Base-by-base conservation (phyloP, 1,284 basidiomycete genomes). In the Bjerkandera adusta region DNA sequence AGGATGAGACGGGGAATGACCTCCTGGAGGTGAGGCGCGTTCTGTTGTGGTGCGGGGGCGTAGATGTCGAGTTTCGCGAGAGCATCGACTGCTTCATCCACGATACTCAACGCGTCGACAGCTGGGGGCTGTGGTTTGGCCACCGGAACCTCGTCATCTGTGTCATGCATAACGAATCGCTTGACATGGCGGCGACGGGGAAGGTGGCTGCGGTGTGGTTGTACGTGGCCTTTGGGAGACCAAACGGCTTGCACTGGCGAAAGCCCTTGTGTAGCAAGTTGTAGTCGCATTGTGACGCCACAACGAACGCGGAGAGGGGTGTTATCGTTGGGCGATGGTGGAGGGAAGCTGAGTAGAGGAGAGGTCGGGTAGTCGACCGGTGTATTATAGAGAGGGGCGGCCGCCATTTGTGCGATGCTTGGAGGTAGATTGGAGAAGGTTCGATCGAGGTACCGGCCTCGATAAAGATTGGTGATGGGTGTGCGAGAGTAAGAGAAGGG, bases 171-270 rank as follows among this genome's bases (percentile, higher is more conserved):
- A n/a, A 51, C 49, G 43, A 61, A 51, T 43, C 59, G 55, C 37
- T 57, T 52, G 10, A 48, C 49, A 37, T 60, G 60, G 41, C 62
- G 58, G 18, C 60, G 47, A 46, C 61, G 58, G 16, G 62, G 62
- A 24, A 63, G 57, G 37, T 59, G 40, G 48, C 44, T 57, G 15
- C 60, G 57, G 45, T 64, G 62, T 16, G 62, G 62, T 45, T 64
- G 62, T 38, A 56, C 32, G 18, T 50, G 43, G 21, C 56, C 56
- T 43, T 59, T 61, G 29, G 57, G 50, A 15, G 59, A 59, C 51
- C 59, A 57, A 43, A 49, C 47, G 4, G 40, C 50, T 29, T 46
- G 36, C 13, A 43, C 41, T 16, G 46, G 21, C 15, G 45, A 10
- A n/a, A 56, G 48, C 51, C 52, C 15, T 45, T 38, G 44, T 51